Conservation (phyloP, 208 protist species). For the Herpetomonas tarakana region DNA sequence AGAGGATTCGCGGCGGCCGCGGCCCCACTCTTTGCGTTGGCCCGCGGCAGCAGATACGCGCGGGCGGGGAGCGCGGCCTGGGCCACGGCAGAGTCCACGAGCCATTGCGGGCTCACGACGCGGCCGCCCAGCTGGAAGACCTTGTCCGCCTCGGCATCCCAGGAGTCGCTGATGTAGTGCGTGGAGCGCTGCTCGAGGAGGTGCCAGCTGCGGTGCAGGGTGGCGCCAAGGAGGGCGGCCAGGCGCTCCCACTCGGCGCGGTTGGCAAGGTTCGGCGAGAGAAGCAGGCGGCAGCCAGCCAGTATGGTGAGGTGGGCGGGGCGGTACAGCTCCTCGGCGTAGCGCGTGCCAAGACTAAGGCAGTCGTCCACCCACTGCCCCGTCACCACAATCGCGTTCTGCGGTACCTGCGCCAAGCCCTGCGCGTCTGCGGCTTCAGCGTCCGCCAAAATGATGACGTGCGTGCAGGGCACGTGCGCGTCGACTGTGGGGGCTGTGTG, state of each 20-base stretch:
- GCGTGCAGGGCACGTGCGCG: conserved; percentile 2
- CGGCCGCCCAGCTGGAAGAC: conserved; percentile 10
- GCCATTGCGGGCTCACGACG: conserved; percentile 19
- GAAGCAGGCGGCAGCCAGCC: conserved; percentile 8
- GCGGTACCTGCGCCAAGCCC: background rate
- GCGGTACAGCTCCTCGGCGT: conserved; percentile 20
- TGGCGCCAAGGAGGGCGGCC: conserved; percentile 16
- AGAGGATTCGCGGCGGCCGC: conserved; percentile 3
- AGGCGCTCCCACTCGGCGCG: conserved; percentile 6
- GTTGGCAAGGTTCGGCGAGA: background rate
- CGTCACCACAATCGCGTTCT: conserved; percentile 1
- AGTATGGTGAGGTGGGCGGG: conserved; percentile 8
- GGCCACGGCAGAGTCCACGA: conserved; percentile 22
- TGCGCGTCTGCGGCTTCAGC: background rate
- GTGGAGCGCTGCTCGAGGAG: conserved; percentile 10
- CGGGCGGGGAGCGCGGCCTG: conserved; percentile 15
- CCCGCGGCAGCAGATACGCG: conserved; percentile 5
- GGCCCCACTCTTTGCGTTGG: conserved; percentile 6
- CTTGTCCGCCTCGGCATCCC: conserved; percentile 6
- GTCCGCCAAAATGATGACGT: conserved; percentile 12
- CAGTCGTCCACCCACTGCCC: conserved; percentile 20
- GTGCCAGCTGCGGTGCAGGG: conserved; percentile 7
- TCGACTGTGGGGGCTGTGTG: background rate
- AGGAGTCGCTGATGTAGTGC: conserved; percentile 16
- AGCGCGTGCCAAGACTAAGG: conserved; percentile 11